These are phyloP conservation scores for Xylaria sp. DNA, from an alignment of 2,329 filamentous ascomycete species.

Conservation along the genomic window DNA sequence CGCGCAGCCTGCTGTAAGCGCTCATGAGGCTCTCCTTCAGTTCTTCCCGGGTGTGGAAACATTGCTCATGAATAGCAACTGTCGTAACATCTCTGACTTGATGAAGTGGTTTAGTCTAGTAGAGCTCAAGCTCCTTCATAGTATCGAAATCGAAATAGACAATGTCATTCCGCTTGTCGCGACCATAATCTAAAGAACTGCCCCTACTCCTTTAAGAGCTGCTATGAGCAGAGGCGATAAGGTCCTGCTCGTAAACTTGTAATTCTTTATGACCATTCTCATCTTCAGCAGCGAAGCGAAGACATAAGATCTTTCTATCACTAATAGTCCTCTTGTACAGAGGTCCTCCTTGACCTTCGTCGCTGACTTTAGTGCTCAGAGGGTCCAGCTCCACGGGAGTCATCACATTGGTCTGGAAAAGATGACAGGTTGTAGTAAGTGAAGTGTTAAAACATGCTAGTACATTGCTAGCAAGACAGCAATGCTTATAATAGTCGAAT, in stretches of 20 bases:
- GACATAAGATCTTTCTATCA: not conserved
- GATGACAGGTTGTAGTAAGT: not conserved
- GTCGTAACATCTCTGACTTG: not conserved
- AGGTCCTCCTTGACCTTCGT: no score
- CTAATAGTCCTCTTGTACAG: not conserved
- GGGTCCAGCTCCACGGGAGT: not conserved
- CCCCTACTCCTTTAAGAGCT: not conserved
- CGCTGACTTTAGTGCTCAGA: not conserved
- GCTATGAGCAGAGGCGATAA: not conserved
- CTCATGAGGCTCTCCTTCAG: slow-evolving; percentile 4
- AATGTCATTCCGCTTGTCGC: not conserved
- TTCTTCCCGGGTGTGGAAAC: not conserved
- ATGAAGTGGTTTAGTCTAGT: slow-evolving; percentile 9
- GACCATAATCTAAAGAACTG: not conserved
- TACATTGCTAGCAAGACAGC: not conserved
- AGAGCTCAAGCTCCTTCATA: slow-evolving; percentile 1
- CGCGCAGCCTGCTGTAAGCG: slow-evolving; percentile 12
- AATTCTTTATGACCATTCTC: not conserved
- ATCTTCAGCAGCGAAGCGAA: not conserved
- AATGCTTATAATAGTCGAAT: not conserved
- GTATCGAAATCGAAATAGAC: slow-evolving; percentile 4
- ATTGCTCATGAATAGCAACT: slow-evolving; percentile 15
- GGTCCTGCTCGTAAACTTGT: slow-evolving; percentile 7
- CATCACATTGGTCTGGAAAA: not conserved
- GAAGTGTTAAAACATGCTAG: not conserved